Percentiles rank a stretch among this genome's conserved stretches.
phyloP scores from a whole-genome alignment of 352 stramenopile species.

The Phytophthora ohioensis region DNA sequence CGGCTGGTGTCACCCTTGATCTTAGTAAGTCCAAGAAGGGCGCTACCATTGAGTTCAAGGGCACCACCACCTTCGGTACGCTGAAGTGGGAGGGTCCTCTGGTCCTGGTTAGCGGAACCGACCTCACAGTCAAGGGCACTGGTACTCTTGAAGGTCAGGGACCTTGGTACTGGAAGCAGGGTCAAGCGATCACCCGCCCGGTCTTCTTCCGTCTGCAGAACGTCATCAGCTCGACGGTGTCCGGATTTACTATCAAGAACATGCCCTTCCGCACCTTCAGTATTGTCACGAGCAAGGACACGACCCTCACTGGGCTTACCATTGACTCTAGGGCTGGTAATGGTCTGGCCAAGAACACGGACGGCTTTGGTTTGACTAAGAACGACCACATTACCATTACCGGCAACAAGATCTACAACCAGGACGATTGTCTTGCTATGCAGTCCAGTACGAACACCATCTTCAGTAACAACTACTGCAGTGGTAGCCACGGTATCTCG shows the following conservation, averaged over 20 bases:
- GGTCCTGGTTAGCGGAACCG: slow-evolving; percentile 29
- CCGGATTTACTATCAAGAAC: slow-evolving; percentile 45
- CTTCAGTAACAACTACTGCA: slow-evolving; percentile 27
- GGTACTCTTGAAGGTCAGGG: slow-evolving; percentile 46
- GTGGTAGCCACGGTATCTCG: slow-evolving; percentile 33
- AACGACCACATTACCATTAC: slow-evolving; percentile 26
- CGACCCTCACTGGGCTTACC: slow-evolving; percentile 14
- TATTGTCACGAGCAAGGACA: slow-evolving; percentile 30
- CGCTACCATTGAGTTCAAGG: slow-evolving; percentile 37
- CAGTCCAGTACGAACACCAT: slow-evolving; percentile 32
- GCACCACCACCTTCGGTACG: slow-evolving; percentile 44
- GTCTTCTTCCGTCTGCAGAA: slow-evolving; percentile 23
- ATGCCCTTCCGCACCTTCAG: slow-evolving; percentile 34
- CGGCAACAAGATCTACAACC: slow-evolving; percentile 26
- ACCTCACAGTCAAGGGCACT: slow-evolving; percentile 28
- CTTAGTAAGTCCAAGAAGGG: slow-evolving; percentile 36
- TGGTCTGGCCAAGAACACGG: slow-evolving; percentile 21
- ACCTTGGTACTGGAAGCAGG: slow-evolving; percentile 45
- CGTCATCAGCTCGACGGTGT: slow-evolving; percentile 28
- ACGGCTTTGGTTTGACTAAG: slow-evolving; percentile 20
- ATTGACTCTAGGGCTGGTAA: slow-evolving; percentile 19
- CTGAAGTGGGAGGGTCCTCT: slow-evolving; percentile 41
- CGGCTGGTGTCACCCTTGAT: slow-evolving; percentile 28
- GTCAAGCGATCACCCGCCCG: slow-evolving; percentile 21
- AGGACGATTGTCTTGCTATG: slow-evolving; percentile 26